Evolutionary conservation across 2,329 filamentous ascomycete genomes (phyloP).

Genomic region (Calonectria hongkongensis): DNA sequence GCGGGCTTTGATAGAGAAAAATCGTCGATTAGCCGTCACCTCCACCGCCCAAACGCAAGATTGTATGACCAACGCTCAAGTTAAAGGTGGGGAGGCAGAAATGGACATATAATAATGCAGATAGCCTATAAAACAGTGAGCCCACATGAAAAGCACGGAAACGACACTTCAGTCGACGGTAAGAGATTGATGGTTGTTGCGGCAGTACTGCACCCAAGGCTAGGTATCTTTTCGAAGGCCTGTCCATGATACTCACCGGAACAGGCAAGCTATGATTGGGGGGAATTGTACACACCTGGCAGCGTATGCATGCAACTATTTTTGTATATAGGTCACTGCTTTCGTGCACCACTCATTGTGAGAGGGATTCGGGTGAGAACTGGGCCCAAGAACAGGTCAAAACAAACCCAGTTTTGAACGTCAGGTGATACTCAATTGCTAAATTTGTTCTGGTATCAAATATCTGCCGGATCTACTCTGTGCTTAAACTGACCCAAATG

Average conservation of each 20-base stretch:
- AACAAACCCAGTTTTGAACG: neutral
- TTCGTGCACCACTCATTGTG: neutral
- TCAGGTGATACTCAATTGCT: neutral
- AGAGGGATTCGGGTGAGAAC: too few relatives aligned
- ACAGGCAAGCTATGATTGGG: neutral
- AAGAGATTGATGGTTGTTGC: neutral
- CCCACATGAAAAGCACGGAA: neutral
- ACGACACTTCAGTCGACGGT: neutral
- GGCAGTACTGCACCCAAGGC: neutral
- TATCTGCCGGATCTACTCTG: neutral
- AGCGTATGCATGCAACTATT: neutral
- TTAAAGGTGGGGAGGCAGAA: neutral
- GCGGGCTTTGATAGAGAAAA: slow-evolving; percentile 13
- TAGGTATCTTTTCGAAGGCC: neutral
- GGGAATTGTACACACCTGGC: neutral
- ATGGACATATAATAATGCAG: neutral
- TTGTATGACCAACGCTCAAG: neutral
- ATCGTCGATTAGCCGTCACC: neutral
- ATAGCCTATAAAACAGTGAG: too few relatives aligned
- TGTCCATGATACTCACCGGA: neutral
- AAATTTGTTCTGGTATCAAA: neutral
- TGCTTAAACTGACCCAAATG: neutral
- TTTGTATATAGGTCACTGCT: neutral
- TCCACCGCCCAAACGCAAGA: neutral
- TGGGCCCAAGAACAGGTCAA: neutral